These are phyloP conservation scores for Sporothrix luriei DNA, from an alignment of 2,329 filamentous ascomycete species.

Conservation along the genomic window DNA sequence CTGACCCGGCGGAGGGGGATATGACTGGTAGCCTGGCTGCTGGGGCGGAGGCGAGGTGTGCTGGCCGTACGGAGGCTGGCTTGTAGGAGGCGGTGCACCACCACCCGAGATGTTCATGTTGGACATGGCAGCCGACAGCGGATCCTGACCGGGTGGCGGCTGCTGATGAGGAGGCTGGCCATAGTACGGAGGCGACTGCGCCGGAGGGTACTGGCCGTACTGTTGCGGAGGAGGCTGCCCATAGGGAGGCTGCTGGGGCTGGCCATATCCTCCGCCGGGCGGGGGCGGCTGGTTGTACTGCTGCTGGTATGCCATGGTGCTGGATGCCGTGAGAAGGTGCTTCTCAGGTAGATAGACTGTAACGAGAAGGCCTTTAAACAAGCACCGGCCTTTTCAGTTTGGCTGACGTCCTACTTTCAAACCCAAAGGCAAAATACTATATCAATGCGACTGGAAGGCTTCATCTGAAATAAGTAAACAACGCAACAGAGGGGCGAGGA, in stretches of 20 bases:
- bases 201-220: constrained; percentile 24
- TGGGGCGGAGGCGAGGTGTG: constrained; percentile 14
- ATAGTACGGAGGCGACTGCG: constrained; percentile 23
- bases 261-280: constrained; percentile 6
- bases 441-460: background rate
- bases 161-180: constrained; percentile 19
- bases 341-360: background rate
- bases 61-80: constrained; percentile 25
- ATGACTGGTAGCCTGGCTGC: constrained; percentile 30
- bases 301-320: constrained; percentile 30
- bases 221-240: constrained; percentile 3
- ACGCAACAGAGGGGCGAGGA: constrained; percentile 1
- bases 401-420: background rate
- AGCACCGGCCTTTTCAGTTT: background rate
- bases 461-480: background rate
- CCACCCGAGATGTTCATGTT: constrained; percentile 31
- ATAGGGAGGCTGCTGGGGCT: constrained; percentile 14
- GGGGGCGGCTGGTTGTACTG: constrained; percentile 27
- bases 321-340: background rate
- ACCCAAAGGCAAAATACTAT: background rate
- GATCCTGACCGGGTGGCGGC: constrained; percentile 27
- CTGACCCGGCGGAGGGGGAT: constrained; percentile 15
- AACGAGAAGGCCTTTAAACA: background rate
- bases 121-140: constrained; percentile 32
- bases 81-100: constrained; percentile 24